Evolutionary conservation across 2,329 filamentous ascomycete species (phyloP).

Genomic region (Seiridium unicorne): DNA sequence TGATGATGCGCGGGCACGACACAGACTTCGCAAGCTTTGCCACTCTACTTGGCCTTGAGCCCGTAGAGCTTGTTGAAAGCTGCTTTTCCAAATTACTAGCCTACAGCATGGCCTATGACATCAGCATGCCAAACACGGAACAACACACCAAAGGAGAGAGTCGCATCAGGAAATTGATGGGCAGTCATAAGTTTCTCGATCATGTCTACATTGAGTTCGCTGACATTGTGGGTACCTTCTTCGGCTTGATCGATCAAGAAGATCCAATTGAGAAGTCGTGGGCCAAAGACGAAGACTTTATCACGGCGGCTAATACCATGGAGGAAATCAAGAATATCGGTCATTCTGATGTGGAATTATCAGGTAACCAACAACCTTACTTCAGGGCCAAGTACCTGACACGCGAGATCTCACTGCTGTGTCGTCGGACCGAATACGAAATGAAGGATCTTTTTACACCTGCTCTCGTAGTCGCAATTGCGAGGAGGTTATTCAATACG

Average conservation of each 20-base stretch:
- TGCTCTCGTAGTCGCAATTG: constrained; percentile 69
- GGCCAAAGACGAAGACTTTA: constrained; percentile 54
- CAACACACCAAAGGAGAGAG: constrained; percentile 59
- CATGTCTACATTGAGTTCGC: constrained; percentile 70
- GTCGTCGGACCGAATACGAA: constrained; percentile 66
- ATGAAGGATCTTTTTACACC: constrained; percentile 70
- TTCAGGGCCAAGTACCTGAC: constrained; percentile 78
- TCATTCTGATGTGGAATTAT: constrained; percentile 63
- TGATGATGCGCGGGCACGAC: constrained; percentile 77
- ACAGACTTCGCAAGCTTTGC: constrained; percentile 61
- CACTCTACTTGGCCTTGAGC: constrained; percentile 49
- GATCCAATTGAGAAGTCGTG: constrained; percentile 69
- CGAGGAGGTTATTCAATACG: constrained; percentile 75
- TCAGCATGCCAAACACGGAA: constrained; percentile 42
- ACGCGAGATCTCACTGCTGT: constrained; percentile 76
- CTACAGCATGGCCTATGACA: constrained; percentile 80
- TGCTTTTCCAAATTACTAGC: constrained; percentile 79
- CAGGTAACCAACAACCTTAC: constrained; percentile 80
- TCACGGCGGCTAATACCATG: constrained; percentile 62
- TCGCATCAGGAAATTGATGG: constrained; percentile 67
- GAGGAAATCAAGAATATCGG: constrained; percentile 67
- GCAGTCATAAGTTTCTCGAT: constrained; percentile 61
- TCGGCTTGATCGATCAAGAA: constrained; percentile 77
- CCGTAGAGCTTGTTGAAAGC: constrained; percentile 56
- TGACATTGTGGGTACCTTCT: constrained; percentile 72